Conservation (phyloP, 352 stramenopile species). For the Pythium angustatum region DNA sequence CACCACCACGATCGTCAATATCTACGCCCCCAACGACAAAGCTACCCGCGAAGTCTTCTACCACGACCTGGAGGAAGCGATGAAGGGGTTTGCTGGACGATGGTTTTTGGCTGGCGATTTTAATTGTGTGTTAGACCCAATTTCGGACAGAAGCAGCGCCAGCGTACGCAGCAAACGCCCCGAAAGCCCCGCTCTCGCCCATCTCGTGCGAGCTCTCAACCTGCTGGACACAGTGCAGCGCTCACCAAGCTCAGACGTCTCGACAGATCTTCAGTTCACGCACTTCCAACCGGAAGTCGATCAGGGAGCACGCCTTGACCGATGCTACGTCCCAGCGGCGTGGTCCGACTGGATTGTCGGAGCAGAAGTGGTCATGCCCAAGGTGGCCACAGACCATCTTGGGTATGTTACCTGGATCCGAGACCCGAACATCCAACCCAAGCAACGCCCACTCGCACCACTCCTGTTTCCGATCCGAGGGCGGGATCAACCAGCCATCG, state of each 20-base stretch:
- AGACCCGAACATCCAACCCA: background rate
- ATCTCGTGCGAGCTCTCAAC: background rate
- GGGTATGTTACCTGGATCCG: background rate
- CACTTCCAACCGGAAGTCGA: no score
- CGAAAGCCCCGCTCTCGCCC: background rate
- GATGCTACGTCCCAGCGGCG: background rate
- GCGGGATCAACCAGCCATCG: background rate
- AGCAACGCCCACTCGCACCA: background rate
- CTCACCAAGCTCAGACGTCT: no score
- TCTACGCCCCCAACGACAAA: conserved; percentile 3
- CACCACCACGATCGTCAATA: background rate
- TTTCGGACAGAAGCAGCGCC: background rate
- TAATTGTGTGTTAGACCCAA: conserved; percentile 1
- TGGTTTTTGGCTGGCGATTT: background rate
- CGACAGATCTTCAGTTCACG: no score
- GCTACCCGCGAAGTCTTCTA: background rate
- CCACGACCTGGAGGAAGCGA: background rate
- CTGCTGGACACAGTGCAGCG: no score
- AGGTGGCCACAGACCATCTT: conserved; percentile 1
- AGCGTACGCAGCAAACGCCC: background rate
- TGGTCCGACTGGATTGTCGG: background rate
- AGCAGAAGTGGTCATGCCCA: background rate
- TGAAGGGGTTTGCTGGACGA: background rate
- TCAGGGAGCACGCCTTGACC: background rate
- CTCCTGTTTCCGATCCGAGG: conserved; percentile 1